Evolutionary conservation across 169 alveolate species (phyloP).

Genomic region (Plasmodium berghei): DNA sequence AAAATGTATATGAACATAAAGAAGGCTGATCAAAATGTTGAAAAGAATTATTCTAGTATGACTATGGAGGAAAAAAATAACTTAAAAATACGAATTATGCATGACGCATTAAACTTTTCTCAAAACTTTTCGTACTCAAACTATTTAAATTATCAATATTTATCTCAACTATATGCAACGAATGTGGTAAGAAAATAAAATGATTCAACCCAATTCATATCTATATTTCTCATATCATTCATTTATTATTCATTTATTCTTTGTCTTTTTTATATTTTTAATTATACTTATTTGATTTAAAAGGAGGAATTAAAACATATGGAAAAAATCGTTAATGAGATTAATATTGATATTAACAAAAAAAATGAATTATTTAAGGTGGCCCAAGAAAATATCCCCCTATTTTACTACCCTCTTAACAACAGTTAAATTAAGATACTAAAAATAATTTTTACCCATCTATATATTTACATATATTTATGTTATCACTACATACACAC

Average conservation of each 20-base stretch:
- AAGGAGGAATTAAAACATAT: constrained; percentile 48
- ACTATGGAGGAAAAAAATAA: constrained; percentile 48
- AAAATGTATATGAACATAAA: constrained; percentile 51
- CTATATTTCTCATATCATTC: background rate
- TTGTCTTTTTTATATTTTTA: background rate
- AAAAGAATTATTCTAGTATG: constrained; percentile 69
- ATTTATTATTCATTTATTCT: background rate
- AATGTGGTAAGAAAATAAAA: constrained; percentile 18
- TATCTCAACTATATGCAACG: constrained; percentile 41
- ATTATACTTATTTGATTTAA: background rate
- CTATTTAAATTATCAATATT: constrained; percentile 39
- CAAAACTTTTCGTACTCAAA: constrained; percentile 58
- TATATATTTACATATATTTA: too few species aligned
- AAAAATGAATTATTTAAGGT: constrained; percentile 44
- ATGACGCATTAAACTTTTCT: constrained; percentile 61
- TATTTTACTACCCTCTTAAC: constrained; percentile 41
- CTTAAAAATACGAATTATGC: constrained; percentile 29
- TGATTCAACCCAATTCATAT: background rate
- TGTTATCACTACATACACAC: background rate
- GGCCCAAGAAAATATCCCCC: constrained; percentile 52
- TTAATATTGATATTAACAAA: constrained; percentile 36
- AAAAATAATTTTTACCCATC: background rate
- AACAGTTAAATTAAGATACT: constrained; percentile 12
- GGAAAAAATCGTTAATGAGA: constrained; percentile 25
- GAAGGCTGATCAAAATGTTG: constrained; percentile 14